Percentiles rank a stretch among this genome's conserved stretches.
Evolutionary conservation across 116 monocot species (phyloP).

Genomic region (Dioscorea cayenensis): DNA sequence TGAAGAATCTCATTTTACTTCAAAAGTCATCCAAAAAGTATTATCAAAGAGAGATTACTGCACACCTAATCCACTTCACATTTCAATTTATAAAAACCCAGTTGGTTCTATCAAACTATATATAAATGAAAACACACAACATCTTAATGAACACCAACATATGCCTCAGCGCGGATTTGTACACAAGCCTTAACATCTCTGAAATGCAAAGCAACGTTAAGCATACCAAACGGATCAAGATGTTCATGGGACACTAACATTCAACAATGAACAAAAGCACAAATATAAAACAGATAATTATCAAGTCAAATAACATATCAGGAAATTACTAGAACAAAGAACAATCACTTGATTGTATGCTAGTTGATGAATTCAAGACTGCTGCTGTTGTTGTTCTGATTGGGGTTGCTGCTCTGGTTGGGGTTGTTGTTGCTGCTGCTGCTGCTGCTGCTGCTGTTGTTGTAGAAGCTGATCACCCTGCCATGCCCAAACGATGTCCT

Average conservation of each 20-base stretch:
- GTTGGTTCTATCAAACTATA: no score
- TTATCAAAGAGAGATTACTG: no score
- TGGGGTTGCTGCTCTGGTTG: no score
- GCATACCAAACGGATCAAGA: neutral
- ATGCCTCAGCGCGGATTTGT: no score
- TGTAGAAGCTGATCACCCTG: conserved; percentile 35
- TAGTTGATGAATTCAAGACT: neutral
- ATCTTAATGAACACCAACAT: no score
- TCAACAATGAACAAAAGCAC: neutral
- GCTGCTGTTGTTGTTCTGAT: conserved; percentile 2
- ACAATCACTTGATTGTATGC: neutral
- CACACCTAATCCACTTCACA: no score
- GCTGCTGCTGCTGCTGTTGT: conserved; percentile 6
- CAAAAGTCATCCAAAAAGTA: no score
- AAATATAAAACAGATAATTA: neutral
- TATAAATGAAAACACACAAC: no score
- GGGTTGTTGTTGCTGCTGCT: conserved; percentile 6
- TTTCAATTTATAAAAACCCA: no score
- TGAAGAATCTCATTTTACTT: no score
- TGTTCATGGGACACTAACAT: neutral
- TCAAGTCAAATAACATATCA: neutral
- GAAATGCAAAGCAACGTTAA: neutral
- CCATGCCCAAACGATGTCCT: conserved; percentile 86
- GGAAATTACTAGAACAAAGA: conserved; percentile 1
- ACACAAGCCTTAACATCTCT: no score